These are phyloP conservation scores for Phytophthora boehmeriae DNA, from an alignment of 352 stramenopile genomes.

Conservation along the genomic window DNA sequence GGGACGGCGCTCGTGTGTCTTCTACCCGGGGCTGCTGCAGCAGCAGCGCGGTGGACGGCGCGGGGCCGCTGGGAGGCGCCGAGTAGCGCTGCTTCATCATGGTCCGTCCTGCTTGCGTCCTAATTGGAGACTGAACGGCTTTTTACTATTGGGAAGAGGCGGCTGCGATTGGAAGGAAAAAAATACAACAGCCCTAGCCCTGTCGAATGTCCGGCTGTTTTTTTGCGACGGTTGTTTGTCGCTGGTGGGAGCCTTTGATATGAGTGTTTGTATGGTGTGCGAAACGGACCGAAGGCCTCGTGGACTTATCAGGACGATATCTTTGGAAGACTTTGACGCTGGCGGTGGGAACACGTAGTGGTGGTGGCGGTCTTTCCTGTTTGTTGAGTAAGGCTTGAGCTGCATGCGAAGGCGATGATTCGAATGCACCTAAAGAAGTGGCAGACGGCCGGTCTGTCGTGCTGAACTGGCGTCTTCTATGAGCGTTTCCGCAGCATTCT, in stretches of 20 bases:
- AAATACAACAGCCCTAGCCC: background rate
- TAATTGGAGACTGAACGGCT: background rate
- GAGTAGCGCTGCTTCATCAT: conserved; percentile 3
- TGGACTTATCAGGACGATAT: too few relatives aligned
- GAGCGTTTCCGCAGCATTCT: too few relatives aligned
- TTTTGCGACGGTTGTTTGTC: background rate
- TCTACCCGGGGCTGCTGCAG: conserved; percentile 20
- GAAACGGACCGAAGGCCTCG: background rate
- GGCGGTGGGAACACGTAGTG: too few relatives aligned
- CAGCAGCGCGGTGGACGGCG: conserved; percentile 12
- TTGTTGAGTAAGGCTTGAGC: too few relatives aligned
- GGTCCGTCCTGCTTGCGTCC: too few relatives aligned
- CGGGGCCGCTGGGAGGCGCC: background rate
- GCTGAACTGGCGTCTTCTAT: too few relatives aligned
- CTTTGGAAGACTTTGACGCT: too few relatives aligned
- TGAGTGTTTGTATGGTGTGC: background rate
- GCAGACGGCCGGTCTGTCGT: too few relatives aligned
- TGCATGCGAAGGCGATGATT: too few relatives aligned
- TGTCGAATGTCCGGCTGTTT: background rate
- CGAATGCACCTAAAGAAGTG: too few relatives aligned
- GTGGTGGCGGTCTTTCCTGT: too few relatives aligned
- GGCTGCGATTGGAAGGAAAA: background rate
- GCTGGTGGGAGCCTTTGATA: background rate
- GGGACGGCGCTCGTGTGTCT: conserved; percentile 15
- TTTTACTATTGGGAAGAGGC: background rate